Evolutionary conservation across 495 filamentous ascomycete species (phyloP), one percentile per base, ranked within the genome.

Genomic region (Sporormia fimetaria): DNA sequence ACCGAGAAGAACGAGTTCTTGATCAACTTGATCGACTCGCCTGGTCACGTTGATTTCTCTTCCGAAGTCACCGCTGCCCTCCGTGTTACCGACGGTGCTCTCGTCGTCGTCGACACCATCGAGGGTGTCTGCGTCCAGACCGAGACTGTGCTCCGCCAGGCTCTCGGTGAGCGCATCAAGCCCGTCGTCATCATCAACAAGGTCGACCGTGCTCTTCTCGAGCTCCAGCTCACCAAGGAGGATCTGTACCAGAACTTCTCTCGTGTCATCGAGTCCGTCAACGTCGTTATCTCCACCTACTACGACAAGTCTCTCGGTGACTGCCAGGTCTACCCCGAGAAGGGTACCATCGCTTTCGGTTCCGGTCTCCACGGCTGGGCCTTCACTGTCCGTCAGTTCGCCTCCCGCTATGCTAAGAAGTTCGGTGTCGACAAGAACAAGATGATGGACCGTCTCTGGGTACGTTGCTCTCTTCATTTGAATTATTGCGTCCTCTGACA

Each of bases 401-500:
- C 90, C 55, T 70, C 77, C 58, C 80, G 80, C 62, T 98, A 96
- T 70, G 82, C 90, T 63, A 95, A 95, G 84, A 98, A 98, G 69
- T 96, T 98, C 61, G 90, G 90, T 79, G 92, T 98, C 58, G 92
- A 98, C 75, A 83, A 82, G 67, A 77, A 74, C 68, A 96, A 96
- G 85, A 94, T 98, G 92, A 94, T 96, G 78, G 85, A 94, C 72
- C 87, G 92, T 76, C 82, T 98, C 57, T 98, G 90, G 90, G 83
- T 87, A 68, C 67, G 75, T 59, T 44, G 18, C 24, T 15, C 6
- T 6, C 16, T 21, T 18, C 18, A 17, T 17, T 12, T 9, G 33
- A 8, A 2, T 24, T 16, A 11, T 5, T 16, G 10, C 15, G 20
- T 11, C 5, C 6, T 8, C 39, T 43, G 17, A 43, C 40, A 25